A percentile compares a stretch with the other conserved stretches of the same genome.
Evolutionary conservation across 1,284 basidiomycete species (phyloP).

Genomic region (Ceraceosorus bombacis): DNA sequence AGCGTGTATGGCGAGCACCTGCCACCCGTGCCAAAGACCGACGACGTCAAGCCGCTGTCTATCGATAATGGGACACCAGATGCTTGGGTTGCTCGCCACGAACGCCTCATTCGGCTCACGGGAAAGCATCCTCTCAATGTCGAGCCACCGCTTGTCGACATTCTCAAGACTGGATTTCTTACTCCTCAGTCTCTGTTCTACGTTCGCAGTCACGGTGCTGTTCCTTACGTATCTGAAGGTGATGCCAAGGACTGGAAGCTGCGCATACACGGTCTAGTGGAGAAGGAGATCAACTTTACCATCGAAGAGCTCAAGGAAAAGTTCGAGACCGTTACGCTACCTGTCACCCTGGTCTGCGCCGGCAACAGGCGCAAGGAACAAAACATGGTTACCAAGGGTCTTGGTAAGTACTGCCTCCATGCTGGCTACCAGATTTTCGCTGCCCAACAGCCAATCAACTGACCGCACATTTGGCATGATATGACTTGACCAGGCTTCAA

Average conservation of each 20-base stretch:
- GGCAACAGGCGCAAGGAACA: conserved; percentile 66
- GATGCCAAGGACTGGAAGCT: conserved; percentile 55
- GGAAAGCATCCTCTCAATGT: conserved; percentile 58
- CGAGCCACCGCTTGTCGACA: conserved; percentile 55
- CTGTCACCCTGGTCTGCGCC: conserved; percentile 63
- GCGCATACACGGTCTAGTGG: conserved; percentile 52
- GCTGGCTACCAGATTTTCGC: not conserved
- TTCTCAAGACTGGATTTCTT: conserved; percentile 58
- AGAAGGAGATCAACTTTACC: conserved; percentile 26
- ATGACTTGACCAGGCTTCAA: conserved; percentile 49
- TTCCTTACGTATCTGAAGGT: conserved; percentile 54
- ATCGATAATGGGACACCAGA: conserved; percentile 37
- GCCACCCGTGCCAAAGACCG: conserved; percentile 24
- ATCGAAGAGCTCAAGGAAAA: conserved; percentile 50
- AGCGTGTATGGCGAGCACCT: conserved; percentile 13
- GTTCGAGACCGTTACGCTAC: conserved; percentile 59
- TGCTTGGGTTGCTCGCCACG: conserved; percentile 35
- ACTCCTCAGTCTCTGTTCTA: conserved; percentile 62
- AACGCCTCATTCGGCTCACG: conserved; percentile 30
- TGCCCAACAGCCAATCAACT: not conserved
- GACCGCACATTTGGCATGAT: not conserved
- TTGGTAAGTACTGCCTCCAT: conserved; percentile 8
- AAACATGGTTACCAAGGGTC: conserved; percentile 60
- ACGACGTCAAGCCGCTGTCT: conserved; percentile 22
- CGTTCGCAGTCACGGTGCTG: conserved; percentile 63